Conservation (phyloP, 2,329 filamentous ascomycete species). For the Fusarium sp. region DNA sequence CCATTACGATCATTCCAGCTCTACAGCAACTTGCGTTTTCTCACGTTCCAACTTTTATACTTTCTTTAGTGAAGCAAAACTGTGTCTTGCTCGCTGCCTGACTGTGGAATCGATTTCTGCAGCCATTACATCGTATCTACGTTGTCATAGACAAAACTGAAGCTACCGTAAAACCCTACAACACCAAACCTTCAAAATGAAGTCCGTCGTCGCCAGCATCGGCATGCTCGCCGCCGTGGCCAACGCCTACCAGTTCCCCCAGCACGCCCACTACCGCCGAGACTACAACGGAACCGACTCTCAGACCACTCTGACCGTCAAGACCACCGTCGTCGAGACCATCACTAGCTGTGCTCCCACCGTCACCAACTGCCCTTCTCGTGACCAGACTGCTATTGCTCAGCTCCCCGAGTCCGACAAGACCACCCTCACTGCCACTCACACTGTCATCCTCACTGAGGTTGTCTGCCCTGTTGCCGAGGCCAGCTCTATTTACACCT, state of each 20-base stretch:
- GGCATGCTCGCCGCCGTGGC: slow-evolving; percentile 61
- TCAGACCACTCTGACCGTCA: slow-evolving; percentile 60
- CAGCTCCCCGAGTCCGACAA: slow-evolving; percentile 53
- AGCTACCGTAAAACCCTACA: slow-evolving; percentile 27
- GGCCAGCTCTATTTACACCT: slow-evolving; percentile 55
- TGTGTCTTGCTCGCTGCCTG: slow-evolving; percentile 46
- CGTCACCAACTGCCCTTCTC: slow-evolving; percentile 66
- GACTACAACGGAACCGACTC: slow-evolving; percentile 46
- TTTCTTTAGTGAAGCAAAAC: slow-evolving; percentile 49
- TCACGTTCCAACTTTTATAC: slow-evolving; percentile 36
- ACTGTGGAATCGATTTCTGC: slow-evolving; percentile 52
- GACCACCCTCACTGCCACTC: slow-evolving; percentile 52
- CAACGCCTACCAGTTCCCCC: slow-evolving; percentile 54
- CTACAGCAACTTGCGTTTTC: slow-evolving; percentile 37
- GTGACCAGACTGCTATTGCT: slow-evolving; percentile 49
- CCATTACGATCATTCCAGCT: slow-evolving; percentile 49
- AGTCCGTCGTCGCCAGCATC: slow-evolving; percentile 57
- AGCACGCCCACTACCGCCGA: slow-evolving; percentile 49
- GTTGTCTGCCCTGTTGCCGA: slow-evolving; percentile 61
- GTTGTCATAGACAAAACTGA: slow-evolving; percentile 44
- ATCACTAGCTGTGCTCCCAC: slow-evolving; percentile 68
- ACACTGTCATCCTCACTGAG: slow-evolving; percentile 55
- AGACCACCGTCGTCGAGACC: slow-evolving; percentile 66
- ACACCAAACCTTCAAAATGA: slow-evolving; percentile 57
- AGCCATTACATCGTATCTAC: slow-evolving; percentile 34